Percentiles rank a stretch among this genome's conserved stretches.
phyloP scores from a whole-genome alignment of 352 stramenopile species.

The Halophytophthora batemanensis region DNA sequence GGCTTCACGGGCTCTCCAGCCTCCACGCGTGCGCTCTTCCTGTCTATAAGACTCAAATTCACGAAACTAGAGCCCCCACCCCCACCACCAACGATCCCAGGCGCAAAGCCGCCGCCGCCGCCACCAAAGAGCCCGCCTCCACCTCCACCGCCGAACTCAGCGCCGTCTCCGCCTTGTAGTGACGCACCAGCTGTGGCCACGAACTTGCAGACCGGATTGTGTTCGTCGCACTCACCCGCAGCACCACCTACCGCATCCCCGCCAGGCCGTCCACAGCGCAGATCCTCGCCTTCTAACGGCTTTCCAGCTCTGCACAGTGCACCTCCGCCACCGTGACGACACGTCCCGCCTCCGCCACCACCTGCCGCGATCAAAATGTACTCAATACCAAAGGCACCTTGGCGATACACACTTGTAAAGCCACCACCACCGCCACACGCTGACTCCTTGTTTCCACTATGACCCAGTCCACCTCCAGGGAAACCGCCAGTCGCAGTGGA shows the following conservation, averaged over 20 bases:
- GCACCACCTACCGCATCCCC: conserved; percentile 33
- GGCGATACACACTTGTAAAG: conserved; percentile 67
- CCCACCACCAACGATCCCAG: conserved; percentile 64
- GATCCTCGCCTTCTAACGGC: conserved; percentile 38
- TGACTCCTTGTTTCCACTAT: conserved; percentile 68
- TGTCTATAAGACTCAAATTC: conserved; percentile 36
- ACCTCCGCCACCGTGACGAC: conserved; percentile 54
- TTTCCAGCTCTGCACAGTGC: conserved; percentile 20
- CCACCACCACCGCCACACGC: conserved; percentile 65
- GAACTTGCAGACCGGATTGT: conserved; percentile 68
- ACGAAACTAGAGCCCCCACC: conserved; percentile 66
- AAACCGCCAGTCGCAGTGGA: conserved; percentile 38
- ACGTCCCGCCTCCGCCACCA: conserved; percentile 66
- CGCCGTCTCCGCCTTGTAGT: conserved; percentile 61
- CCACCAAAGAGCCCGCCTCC: conserved; percentile 65
- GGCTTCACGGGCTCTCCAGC: conserved; percentile 29
- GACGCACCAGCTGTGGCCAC: conserved; percentile 39
- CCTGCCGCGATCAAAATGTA: conserved; percentile 65
- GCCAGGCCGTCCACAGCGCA: conserved; percentile 48
- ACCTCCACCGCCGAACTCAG: conserved; percentile 69
- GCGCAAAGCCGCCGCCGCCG: conserved; percentile 62
- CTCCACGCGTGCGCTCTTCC: conserved; percentile 46
- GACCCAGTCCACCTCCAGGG: conserved; percentile 52
- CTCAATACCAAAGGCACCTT: conserved; percentile 61
- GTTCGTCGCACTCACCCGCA: conserved; percentile 49